Percentiles rank a stretch among this genome's conserved stretches.
phyloP scores from a whole-genome alignment of 2,329 filamentous ascomycete species.

The Lasiodiplodia sp. region DNA sequence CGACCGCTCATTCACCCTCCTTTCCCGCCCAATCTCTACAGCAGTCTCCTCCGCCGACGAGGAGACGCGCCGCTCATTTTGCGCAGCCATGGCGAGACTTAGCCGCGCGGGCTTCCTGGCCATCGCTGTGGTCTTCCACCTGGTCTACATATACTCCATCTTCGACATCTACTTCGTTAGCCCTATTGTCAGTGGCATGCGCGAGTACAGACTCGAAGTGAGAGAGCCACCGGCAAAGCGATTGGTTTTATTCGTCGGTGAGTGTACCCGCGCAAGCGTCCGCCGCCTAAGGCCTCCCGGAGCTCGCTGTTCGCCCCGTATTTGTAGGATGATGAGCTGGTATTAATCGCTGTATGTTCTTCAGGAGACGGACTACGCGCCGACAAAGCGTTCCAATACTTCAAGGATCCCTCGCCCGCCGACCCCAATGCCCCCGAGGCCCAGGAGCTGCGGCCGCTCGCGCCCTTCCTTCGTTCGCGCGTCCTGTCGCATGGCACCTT shows the following conservation, averaged over 20 bases:
- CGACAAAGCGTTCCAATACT: slow-evolving; percentile 96
- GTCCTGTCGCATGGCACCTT: slow-evolving; percentile 92
- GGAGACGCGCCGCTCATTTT: slow-evolving; percentile 26
- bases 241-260: slow-evolving; percentile 91
- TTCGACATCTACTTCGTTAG: slow-evolving; percentile 99
- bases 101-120: slow-evolving; percentile 72
- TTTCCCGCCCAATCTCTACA: not conserved
- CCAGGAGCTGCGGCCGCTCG: slow-evolving; percentile 78
- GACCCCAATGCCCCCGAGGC: slow-evolving; percentile 63
- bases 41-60: slow-evolving; percentile 4
- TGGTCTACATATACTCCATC: slow-evolving; percentile 93
- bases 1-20: slow-evolving; percentile 12
- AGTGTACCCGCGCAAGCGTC: slow-evolving; percentile 27
- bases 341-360: not conserved
- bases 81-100: slow-evolving; percentile 26
- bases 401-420: slow-evolving; percentile 80
- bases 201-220: slow-evolving; percentile 74
- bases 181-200: slow-evolving; percentile 96
- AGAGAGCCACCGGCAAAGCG: slow-evolving; percentile 83
- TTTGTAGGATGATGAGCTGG: not conserved
- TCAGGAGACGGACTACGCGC: slow-evolving; percentile 87
- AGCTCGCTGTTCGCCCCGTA: not conserved
- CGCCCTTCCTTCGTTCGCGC: slow-evolving; percentile 88
- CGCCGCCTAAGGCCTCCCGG: not conserved
- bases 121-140: slow-evolving; percentile 88